Evolutionary conservation across 2,329 filamentous ascomycete genomes (phyloP).

Genomic region (Colletotrichum siamense): DNA sequence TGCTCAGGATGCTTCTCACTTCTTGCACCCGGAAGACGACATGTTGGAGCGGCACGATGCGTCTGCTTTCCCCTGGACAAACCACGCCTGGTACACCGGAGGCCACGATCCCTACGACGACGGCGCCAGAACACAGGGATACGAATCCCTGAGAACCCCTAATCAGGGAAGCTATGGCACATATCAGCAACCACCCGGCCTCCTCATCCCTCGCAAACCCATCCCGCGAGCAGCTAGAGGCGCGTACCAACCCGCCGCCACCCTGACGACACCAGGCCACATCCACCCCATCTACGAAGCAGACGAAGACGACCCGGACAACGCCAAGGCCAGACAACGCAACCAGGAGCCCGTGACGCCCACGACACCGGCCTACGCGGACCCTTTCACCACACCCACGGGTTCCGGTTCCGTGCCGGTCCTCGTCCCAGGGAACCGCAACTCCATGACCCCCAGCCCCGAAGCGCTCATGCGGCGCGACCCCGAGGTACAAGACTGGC

Average conservation of each 20-base stretch:
- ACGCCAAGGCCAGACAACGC: conserved; percentile 4
- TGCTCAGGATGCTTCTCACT: conserved; percentile 54
- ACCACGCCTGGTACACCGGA: conserved; percentile 49
- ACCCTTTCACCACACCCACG: conserved; percentile 57
- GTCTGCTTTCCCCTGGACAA: conserved; percentile 34
- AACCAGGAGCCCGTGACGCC: conserved; percentile 34
- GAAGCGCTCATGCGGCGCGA: conserved; percentile 44
- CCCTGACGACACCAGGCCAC: conserved; percentile 33
- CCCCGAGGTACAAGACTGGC: conserved; percentile 64
- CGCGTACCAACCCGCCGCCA: conserved; percentile 22
- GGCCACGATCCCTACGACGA: conserved; percentile 47
- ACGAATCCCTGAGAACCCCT: conserved; percentile 51
- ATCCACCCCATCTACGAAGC: conserved; percentile 67
- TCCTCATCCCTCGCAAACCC: conserved; percentile 37
- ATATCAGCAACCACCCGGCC: conserved; percentile 21
- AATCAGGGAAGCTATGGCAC: conserved; percentile 26
- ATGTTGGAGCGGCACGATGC: conserved; percentile 49
- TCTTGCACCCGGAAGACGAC: conserved; percentile 46
- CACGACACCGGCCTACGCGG: conserved; percentile 43
- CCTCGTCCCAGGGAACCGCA: conserved; percentile 36
- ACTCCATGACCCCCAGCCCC: conserved; percentile 44
- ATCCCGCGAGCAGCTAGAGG: conserved; percentile 26
- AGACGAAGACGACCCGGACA: conserved; percentile 55
- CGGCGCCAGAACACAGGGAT: conserved; percentile 49
- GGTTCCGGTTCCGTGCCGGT: conserved; percentile 18